Evolutionary conservation across 2,329 filamentous ascomycete genomes (phyloP), one percentile per base, ranked within the genome.

Genomic region (Trichophyton simii): DNA sequence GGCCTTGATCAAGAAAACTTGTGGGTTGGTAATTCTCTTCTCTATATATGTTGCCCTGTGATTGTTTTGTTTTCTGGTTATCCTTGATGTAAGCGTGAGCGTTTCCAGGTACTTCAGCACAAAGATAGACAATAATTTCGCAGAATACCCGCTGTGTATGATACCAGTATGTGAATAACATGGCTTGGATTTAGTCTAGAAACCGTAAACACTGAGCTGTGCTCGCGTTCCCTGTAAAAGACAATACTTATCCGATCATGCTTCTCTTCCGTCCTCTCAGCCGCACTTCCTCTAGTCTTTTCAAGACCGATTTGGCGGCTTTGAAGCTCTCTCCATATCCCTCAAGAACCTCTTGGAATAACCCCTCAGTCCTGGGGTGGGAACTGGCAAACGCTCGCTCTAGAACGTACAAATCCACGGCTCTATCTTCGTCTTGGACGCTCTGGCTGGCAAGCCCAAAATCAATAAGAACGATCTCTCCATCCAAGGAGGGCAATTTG

Each of bases 321-420:
- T 89, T 91, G 70, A 88, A 92, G 38, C 82, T 83, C 66, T 82
- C 80, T 59, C 77, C 81, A 76, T 99, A 99, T 2, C 83, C 87
- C 61, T 82, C 78, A 20, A 97, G 76, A 20, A 96, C 80, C 68
- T 88, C 83, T 36, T 79, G 76, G 67, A 95, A 95, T 65, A 95
- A 77, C 20, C 78, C 79, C 71, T 95, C 89, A 0, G 91, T 89
- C 58, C 86, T 83, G 0, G 94, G 92, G 78, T 99, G 94, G 41
- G 94, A 97, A 70, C 91, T 96, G 22, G 87, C 88, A 78, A 97
- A 97, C 0, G 94, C 94, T 60, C 94, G 80, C 75, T 99, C 94
- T 55, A 99, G 79, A 9, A 99, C 94, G 73, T 99, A 99, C 60
- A 99, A 75, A 77, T 99, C 94, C 44, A 99, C 94, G 0, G 94